A percentile compares a stretch with the other conserved stretches of the same genome.
Conservation (phyloP, 345 rosid species). For the Reutealis trisperma region DNA sequence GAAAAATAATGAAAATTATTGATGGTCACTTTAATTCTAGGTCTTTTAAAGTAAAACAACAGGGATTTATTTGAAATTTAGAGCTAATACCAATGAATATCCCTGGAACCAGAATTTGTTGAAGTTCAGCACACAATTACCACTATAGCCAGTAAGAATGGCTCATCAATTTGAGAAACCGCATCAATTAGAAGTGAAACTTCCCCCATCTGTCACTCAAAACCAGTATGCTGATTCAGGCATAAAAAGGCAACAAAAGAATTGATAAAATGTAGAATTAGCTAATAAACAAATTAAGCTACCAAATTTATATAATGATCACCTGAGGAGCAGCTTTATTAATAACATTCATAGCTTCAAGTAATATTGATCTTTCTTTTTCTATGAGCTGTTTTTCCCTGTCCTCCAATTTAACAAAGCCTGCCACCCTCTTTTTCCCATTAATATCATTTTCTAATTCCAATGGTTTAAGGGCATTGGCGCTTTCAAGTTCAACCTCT, state of each 20-base stretch:
- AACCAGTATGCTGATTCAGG: slow-evolving; percentile 39
- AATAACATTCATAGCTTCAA: slow-evolving; percentile 60
- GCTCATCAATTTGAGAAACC: slow-evolving; percentile 87
- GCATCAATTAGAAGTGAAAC: slow-evolving; percentile 88
- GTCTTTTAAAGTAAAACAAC: slow-evolving; percentile 36
- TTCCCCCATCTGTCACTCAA: slow-evolving; percentile 84
- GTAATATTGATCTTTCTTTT: slow-evolving; percentile 64
- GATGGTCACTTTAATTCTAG: slow-evolving; percentile 23
- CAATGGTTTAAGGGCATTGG: slow-evolving; percentile 18
- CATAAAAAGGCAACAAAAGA: slow-evolving; percentile 24
- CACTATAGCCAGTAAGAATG: slow-evolving; percentile 96
- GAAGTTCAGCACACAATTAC: slow-evolving; percentile 99
- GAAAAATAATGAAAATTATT: slow-evolving; percentile 5
- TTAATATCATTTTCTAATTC: slow-evolving; percentile 31
- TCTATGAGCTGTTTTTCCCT: slow-evolving; percentile 66
- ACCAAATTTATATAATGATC: slow-evolving; percentile 61
- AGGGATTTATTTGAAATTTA: slow-evolving; percentile 51
- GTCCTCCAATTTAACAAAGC: slow-evolving; percentile 67
- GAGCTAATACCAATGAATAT: slow-evolving; percentile 95
- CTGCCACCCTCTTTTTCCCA: slow-evolving; percentile 39
- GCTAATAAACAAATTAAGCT: slow-evolving; percentile 41
- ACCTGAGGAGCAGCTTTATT: slow-evolving; percentile 94
- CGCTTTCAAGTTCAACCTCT: slow-evolving; percentile 28
- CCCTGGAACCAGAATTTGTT: slow-evolving; percentile 95
- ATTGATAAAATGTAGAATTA: slow-evolving; percentile 25